Conservation (phyloP, 2,329 filamentous ascomycete species). For the Aspergillus cejpii region DNA sequence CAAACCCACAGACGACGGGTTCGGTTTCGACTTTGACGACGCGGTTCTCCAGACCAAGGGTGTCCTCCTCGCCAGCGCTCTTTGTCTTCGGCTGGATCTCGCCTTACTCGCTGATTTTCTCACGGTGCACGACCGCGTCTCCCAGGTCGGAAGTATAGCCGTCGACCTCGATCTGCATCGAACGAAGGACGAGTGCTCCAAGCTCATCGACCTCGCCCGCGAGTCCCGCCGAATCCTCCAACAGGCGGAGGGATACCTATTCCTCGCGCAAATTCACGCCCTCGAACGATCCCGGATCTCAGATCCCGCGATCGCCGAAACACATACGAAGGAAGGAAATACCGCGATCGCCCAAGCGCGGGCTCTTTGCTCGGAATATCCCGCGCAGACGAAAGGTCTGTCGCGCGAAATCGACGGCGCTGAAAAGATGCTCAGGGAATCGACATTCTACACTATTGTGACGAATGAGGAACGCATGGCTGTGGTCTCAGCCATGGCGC, state of each 20-base stretch:
- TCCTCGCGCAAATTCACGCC: constrained; percentile 45
- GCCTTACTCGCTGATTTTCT: constrained; percentile 44
- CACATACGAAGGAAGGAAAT: constrained; percentile 5
- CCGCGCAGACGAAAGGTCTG: constrained; percentile 32
- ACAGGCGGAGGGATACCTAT: constrained; percentile 48
- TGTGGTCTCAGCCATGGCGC: constrained; percentile 49
- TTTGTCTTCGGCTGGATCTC: constrained; percentile 48
- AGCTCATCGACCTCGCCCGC: constrained; percentile 38
- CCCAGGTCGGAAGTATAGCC: background rate
- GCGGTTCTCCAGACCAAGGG: constrained; percentile 34
- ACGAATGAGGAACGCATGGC: constrained; percentile 48
- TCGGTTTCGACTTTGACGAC: constrained; percentile 23
- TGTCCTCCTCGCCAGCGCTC: constrained; percentile 38
- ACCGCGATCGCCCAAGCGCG: constrained; percentile 20
- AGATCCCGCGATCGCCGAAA: background rate
- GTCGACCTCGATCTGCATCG: constrained; percentile 24
- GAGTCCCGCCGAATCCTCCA: constrained; percentile 36
- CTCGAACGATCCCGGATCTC: constrained; percentile 32
- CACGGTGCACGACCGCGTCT: constrained; percentile 7
- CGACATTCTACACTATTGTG: constrained; percentile 46
- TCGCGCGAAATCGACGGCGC: constrained; percentile 44
- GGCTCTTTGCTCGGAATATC: constrained; percentile 22
- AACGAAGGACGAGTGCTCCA: constrained; percentile 37
- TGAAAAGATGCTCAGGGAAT: constrained; percentile 43
- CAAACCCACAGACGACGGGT: constrained; percentile 17